A percentile compares a stretch with the other conserved stretches of the same genome.
These are phyloP conservation scores for Buxus sempervirens DNA, from an alignment of 164 flowering plant species.

Conservation along the genomic window DNA sequence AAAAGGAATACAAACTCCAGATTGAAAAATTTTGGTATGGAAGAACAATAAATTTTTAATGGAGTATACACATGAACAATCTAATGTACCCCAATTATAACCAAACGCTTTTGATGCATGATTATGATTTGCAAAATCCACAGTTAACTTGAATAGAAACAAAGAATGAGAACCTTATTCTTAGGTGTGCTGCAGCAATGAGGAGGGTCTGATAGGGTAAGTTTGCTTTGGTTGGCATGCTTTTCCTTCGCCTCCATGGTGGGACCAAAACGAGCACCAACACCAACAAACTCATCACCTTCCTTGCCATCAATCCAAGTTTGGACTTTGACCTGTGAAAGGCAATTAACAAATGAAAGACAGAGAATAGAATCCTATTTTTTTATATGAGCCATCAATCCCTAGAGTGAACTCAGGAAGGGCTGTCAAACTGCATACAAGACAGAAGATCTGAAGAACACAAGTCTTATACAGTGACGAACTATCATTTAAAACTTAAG, in stretches of 20 bases:
- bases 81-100: background rate
- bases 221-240: slow-evolving; percentile 49
- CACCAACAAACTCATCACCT: slow-evolving; percentile 56
- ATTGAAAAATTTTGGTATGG: too few relatives aligned
- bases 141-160: background rate
- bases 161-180: slow-evolving; percentile 41
- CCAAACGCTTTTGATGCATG: background rate
- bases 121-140: background rate
- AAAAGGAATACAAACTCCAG: background rate
- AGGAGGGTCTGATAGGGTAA: slow-evolving; percentile 59
- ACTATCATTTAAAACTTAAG: too few relatives aligned
- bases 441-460: background rate
- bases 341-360: background rate
- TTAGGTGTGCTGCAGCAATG: slow-evolving; percentile 57
- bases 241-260: slow-evolving; percentile 70
- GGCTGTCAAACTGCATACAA: background rate
- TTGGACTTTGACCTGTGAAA: slow-evolving; percentile 62
- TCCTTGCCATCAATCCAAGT: slow-evolving; percentile 44
- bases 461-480: too few relatives aligned
- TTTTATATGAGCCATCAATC: background rate
- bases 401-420: background rate
- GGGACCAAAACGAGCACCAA: slow-evolving; percentile 74
- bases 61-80: background rate
- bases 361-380: background rate
- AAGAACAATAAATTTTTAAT: background rate